Evolutionary conservation across 2,329 filamentous ascomycete genomes (phyloP).

Genomic region (Rutstroemia sp.): DNA sequence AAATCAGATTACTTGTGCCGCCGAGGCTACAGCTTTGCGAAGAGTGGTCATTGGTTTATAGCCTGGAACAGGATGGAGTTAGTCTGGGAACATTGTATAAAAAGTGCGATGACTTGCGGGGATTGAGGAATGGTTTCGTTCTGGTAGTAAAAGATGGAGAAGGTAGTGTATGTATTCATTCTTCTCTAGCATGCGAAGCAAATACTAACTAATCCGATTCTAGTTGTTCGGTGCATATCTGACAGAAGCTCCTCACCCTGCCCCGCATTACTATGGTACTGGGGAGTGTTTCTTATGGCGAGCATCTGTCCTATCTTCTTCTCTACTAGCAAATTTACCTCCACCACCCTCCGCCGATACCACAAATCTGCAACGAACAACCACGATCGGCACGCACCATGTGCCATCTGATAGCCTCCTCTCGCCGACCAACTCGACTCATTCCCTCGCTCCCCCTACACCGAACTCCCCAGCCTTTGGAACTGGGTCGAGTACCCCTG

Average conservation of each 20-base stretch:
- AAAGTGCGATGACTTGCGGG: conserved; percentile 59
- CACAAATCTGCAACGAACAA: conserved; percentile 52
- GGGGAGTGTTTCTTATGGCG: conserved; percentile 95
- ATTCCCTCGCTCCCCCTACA: conserved; percentile 21
- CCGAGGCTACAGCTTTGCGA: conserved; percentile 81
- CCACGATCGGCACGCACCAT: conserved; percentile 40
- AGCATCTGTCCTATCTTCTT: conserved; percentile 55
- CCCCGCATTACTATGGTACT: conserved; percentile 84
- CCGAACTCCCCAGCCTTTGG: conserved; percentile 13
- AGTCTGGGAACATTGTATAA: conserved; percentile 82
- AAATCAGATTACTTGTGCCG: conserved; percentile 84
- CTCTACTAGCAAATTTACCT: conserved; percentile 41
- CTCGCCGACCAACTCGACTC: conserved; percentile 16
- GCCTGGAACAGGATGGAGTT: conserved; percentile 84
- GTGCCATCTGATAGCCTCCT: conserved; percentile 10
- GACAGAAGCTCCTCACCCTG: conserved; percentile 76
- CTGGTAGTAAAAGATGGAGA: conserved; percentile 75
- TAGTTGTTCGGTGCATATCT: conserved; percentile 89
- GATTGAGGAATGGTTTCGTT: conserved; percentile 76
- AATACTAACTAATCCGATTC: background rate
- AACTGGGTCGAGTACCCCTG: conserved; percentile 46
- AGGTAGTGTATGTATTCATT: conserved; percentile 54
- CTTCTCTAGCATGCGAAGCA: background rate
- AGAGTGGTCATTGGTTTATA: conserved; percentile 81
- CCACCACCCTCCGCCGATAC: conserved; percentile 64